Evolutionary conservation across 441 rosid species (phyloP), one percentile per base, ranked within the genome.

Genomic region (Populus hybrid): DNA sequence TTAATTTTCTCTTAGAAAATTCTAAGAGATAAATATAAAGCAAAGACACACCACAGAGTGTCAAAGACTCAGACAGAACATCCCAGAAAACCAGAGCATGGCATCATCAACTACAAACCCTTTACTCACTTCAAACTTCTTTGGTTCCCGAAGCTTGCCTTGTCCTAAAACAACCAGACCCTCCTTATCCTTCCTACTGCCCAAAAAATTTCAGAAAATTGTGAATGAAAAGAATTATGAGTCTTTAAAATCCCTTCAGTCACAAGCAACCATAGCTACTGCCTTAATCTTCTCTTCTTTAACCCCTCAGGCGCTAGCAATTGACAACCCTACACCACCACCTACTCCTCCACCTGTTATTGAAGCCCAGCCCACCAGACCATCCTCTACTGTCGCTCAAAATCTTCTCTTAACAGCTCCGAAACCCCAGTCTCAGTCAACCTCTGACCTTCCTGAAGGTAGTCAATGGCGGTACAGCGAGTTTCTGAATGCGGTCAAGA

Each of bases 401-500:
- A 93, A 87, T 76, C 87, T 90, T 16, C 85, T 90, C 36, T 78
- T 89, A 36, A 92, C 92, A 1, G 99, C 98, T 16, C 99, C 97
- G 6, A 93, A 87, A 64, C 94, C 97, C 4, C 92, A 90, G 71
- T 77, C 90, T 40, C 86, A 83, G 64, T 74, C 92, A 7, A 28
- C 79, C 68, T 78, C 97, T 2, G 97, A 93, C 78, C 89, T 95
- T 68, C 99, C 97, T 1, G 98, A 95, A 66, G 97, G 98, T 18
- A 82, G 80, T n/a, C 93, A 91, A 74, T 93, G 99, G 98, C 85
- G 99, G 8, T 95, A 93, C 94, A 93, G 95, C 82, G 98, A 93
- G 87, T 95, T 95, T 80, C 81, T 93, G 59, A 95, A 89, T 81
- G 96, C 99, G 0, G 98, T 95, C 71, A 95, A 90, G 86, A 91